Conservation (phyloP, 164 flowering plant species). For the Umbilicus rupestris region DNA sequence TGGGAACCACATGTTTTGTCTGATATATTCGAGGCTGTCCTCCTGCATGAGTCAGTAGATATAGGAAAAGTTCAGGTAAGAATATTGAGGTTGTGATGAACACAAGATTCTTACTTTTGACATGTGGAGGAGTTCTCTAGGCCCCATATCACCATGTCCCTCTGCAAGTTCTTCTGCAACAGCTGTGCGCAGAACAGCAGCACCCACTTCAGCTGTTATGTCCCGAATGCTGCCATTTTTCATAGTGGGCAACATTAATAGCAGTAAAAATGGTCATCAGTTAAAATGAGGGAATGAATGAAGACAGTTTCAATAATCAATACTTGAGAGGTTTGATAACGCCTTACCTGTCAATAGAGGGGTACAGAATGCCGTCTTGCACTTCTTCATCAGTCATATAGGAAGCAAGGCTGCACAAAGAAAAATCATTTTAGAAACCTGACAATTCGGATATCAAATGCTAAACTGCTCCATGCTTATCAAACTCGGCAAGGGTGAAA, state of each 20-base stretch:
- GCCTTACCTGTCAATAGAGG: slow-evolving; percentile 61
- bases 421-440: slow-evolving; percentile 13
- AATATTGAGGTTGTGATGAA: background rate
- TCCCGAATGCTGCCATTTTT: slow-evolving; percentile 56
- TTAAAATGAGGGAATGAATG: background rate
- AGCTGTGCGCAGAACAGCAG: slow-evolving; percentile 79
- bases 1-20: slow-evolving; percentile 83
- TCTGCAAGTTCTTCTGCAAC: slow-evolving; percentile 76
- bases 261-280: background rate
- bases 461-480: background rate
- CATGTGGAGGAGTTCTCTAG: slow-evolving; percentile 69
- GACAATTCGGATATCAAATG: background rate
- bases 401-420: slow-evolving; percentile 73
- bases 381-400: slow-evolving; percentile 86
- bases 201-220: slow-evolving; percentile 89
- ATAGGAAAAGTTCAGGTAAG: background rate
- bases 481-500: background rate
- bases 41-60: slow-evolving; percentile 38
- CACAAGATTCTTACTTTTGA: slow-evolving; percentile 46
- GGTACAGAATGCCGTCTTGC: slow-evolving; percentile 69
- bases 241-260: background rate
- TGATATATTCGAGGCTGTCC: slow-evolving; percentile 55
- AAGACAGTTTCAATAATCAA: background rate
- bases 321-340: background rate
- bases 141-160: slow-evolving; percentile 70